Evolutionary conservation across 176 grass and related monocot genomes (phyloP).

Genomic region (Carex pumila): DNA sequence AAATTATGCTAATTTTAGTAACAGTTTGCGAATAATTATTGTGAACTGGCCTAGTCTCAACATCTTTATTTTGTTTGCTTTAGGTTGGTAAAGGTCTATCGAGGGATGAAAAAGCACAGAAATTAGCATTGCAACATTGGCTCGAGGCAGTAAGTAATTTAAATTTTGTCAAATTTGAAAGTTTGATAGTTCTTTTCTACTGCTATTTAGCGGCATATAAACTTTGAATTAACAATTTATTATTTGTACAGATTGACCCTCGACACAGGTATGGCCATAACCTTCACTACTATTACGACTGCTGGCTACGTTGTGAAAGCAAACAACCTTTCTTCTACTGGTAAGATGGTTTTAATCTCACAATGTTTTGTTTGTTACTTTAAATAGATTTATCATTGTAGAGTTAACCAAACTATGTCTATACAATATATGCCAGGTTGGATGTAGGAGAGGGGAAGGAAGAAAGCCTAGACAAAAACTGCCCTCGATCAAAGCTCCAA

Average conservation of each 20-base stretch:
- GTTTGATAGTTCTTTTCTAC: background rate
- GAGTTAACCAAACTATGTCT: slow-evolving; percentile 37
- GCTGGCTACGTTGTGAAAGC: slow-evolving; percentile 73
- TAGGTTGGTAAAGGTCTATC: slow-evolving; percentile 89
- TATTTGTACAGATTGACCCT: slow-evolving; percentile 69
- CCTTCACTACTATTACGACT: slow-evolving; percentile 80
- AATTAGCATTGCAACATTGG: slow-evolving; percentile 95
- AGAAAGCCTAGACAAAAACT: slow-evolving; percentile 42
- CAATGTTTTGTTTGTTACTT: background rate
- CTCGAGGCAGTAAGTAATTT: slow-evolving; percentile 68
- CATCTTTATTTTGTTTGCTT: background rate
- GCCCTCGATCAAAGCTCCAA: slow-evolving; percentile 50
- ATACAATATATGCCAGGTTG: slow-evolving; percentile 44
- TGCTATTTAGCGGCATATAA: background rate
- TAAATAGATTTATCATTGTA: background rate
- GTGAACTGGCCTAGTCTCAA: slow-evolving; percentile 1
- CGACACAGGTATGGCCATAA: slow-evolving; percentile 91
- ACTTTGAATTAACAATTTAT: slow-evolving; percentile 5
- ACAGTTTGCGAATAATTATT: background rate
- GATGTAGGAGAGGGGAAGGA: slow-evolving; percentile 90
- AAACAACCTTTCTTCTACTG: slow-evolving; percentile 97
- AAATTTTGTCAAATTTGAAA: background rate
- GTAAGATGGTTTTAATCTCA: slow-evolving; percentile 30
- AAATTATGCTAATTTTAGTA: background rate
- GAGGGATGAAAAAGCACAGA: slow-evolving; percentile 86